Evolutionary conservation across 768 basidiomycete genomes (phyloP).

Genomic region (Terana coerulea): DNA sequence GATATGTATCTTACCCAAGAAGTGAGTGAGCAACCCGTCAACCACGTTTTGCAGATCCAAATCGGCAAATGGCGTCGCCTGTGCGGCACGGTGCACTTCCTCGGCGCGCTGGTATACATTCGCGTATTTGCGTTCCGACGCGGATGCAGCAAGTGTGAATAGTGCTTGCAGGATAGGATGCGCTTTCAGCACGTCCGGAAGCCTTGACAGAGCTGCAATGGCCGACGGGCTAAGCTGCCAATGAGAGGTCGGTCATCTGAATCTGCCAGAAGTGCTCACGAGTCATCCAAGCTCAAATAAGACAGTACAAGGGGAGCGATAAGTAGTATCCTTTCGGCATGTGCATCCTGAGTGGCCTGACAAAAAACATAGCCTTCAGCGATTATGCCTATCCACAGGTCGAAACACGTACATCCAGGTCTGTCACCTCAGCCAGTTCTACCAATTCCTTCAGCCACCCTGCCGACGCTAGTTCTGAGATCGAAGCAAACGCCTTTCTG

Average conservation of each 20-base stretch:
- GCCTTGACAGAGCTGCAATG: constrained; percentile 49
- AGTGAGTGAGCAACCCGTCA: constrained; percentile 39
- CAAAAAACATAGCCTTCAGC: not conserved
- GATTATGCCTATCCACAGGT: not conserved
- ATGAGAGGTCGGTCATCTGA: not conserved
- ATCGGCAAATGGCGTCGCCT: constrained; percentile 43
- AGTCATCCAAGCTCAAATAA: constrained; percentile 59
- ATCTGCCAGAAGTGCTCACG: constrained; percentile 38
- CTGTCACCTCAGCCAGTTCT: constrained; percentile 45
- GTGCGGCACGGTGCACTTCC: constrained; percentile 37
- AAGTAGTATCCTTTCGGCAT: constrained; percentile 39
- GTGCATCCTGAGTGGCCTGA: constrained; percentile 22
- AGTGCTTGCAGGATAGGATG: constrained; percentile 47
- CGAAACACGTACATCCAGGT: constrained; percentile 48
- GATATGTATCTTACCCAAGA: constrained; percentile 51
- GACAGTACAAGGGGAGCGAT: constrained; percentile 59
- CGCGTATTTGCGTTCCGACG: constrained; percentile 51
- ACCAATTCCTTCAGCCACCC: constrained; percentile 42
- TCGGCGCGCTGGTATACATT: constrained; percentile 50
- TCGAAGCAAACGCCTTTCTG: constrained; percentile 39
- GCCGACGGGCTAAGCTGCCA: constrained; percentile 48
- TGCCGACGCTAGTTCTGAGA: constrained; percentile 42
- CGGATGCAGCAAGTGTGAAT: constrained; percentile 43
- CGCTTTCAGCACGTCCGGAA: constrained; percentile 44
- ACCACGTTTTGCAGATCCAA: constrained; percentile 43